Evolutionary conservation across 495 filamentous ascomycete genomes (phyloP).

Genomic region (Aspergillus cavernicola): DNA sequence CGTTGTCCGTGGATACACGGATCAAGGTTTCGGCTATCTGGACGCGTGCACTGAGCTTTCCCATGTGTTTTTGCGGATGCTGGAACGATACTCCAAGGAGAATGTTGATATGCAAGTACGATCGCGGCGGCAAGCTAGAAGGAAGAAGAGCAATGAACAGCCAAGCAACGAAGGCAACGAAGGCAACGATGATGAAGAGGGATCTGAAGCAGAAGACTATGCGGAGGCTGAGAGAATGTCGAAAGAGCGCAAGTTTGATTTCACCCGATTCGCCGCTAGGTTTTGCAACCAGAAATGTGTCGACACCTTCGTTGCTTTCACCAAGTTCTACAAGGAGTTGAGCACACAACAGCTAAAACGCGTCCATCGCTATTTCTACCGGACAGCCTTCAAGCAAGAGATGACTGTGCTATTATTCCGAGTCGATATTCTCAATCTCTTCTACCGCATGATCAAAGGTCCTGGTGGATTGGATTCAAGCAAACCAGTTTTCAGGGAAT

Average conservation of each 20-base stretch:
- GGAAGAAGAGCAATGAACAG: slow-evolving; percentile 42
- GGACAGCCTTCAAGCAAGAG: slow-evolving; percentile 91
- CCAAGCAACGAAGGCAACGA: slow-evolving; percentile 15
- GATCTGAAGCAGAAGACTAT: slow-evolving; percentile 74
- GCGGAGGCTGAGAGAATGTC: slow-evolving; percentile 61
- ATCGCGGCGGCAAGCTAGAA: slow-evolving; percentile 63
- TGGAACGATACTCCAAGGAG: slow-evolving; percentile 91
- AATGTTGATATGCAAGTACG: slow-evolving; percentile 91
- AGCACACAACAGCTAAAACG: slow-evolving; percentile 79
- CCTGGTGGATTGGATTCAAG: slow-evolving; percentile 68
- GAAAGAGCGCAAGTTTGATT: slow-evolving; percentile 91
- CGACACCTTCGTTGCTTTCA: slow-evolving; percentile 82
- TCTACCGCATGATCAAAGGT: slow-evolving; percentile 91
- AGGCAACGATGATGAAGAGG: slow-evolving; percentile 51
- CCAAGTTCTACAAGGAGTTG: slow-evolving; percentile 79
- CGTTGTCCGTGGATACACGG: slow-evolving; percentile 78
- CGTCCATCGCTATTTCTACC: slow-evolving; percentile 91
- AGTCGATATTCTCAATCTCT: slow-evolving; percentile 81
- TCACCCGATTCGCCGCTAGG: slow-evolving; percentile 72
- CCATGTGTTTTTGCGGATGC: slow-evolving; percentile 86
- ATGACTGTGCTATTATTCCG: slow-evolving; percentile 84
- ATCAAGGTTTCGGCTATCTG: slow-evolving; percentile 90
- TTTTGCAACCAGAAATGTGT: slow-evolving; percentile 82
- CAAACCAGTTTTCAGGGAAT: slow-evolving; percentile 70
- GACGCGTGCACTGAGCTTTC: slow-evolving; percentile 88